Conservation (phyloP, 73 alveolate genomes). For the Tetrahymena malaccensis region DNA sequence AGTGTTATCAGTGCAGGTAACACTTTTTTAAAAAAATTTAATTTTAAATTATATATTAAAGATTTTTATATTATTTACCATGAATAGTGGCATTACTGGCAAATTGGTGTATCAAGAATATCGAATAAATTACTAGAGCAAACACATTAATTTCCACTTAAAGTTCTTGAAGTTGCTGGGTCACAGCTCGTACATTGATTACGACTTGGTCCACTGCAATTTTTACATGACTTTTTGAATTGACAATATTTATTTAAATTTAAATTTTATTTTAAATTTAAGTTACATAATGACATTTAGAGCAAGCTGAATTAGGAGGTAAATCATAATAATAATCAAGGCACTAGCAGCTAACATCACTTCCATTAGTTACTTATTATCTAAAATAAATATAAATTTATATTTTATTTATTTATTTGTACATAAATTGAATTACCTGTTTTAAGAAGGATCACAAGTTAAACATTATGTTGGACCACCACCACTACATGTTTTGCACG, state of each 20-base stretch:
- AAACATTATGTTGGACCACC: background rate
- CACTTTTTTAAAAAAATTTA: too few species aligned
- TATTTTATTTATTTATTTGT: too few species aligned
- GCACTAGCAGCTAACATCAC: background rate
- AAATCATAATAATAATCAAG: background rate
- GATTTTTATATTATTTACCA: background rate
- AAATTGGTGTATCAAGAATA: background rate
- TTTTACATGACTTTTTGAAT: background rate
- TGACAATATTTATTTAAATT: background rate
- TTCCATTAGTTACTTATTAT: background rate
- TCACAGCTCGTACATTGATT: background rate
- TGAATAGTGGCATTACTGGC: background rate
- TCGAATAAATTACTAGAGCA: background rate
- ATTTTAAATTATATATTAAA: background rate
- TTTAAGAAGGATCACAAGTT: background rate
- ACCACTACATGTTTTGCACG: background rate
- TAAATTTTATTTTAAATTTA: background rate
- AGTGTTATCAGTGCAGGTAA: background rate
- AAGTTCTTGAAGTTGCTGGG: background rate
- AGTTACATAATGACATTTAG: background rate
- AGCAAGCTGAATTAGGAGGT: background rate
- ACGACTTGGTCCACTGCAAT: background rate
- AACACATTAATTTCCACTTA: background rate
- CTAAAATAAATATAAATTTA: background rate
- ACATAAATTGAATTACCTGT: background rate